phyloP scores from a whole-genome alignment of 225 moss, liverwort and hornwort species.

The Pleurozium schreberi region DNA sequence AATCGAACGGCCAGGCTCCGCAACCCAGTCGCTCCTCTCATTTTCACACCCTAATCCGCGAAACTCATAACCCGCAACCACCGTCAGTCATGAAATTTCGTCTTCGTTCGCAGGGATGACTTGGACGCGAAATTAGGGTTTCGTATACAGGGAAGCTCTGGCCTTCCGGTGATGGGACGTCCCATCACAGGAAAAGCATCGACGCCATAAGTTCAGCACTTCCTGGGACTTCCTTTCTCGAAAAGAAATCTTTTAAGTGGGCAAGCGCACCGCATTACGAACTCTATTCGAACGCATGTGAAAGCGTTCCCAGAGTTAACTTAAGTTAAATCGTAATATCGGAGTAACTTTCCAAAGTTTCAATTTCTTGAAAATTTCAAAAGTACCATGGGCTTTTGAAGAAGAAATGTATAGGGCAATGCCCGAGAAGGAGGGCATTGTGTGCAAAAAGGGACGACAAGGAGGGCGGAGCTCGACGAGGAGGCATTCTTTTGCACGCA shows the following conservation, averaged over 20 bases:
- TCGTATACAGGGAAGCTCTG: neutral
- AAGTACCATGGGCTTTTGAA: neutral
- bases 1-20: conserved; percentile 10
- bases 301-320: too few relatives aligned
- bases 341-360: too few relatives aligned
- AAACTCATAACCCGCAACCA: neutral
- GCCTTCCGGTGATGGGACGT: neutral
- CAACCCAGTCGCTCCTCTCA: conserved; percentile 19
- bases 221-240: neutral
- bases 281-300: neutral
- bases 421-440: too few relatives aligned
- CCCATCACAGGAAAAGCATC: neutral
- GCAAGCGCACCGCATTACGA: neutral
- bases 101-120: neutral
- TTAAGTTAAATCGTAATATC: too few relatives aligned
- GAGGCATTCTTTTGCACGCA: too few relatives aligned
- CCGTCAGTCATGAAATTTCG: neutral
- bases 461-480: too few relatives aligned
- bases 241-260: neutral
- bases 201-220: neutral
- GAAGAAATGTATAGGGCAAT: neutral
- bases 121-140: neutral
- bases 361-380: neutral
- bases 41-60: conserved; percentile 3
- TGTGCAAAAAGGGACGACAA: too few relatives aligned